Percentiles rank a stretch among this genome's conserved stretches.
Evolutionary conservation across 2,329 filamentous ascomycete genomes (phyloP).

Genomic region (Geoglossum cookeanum): DNA sequence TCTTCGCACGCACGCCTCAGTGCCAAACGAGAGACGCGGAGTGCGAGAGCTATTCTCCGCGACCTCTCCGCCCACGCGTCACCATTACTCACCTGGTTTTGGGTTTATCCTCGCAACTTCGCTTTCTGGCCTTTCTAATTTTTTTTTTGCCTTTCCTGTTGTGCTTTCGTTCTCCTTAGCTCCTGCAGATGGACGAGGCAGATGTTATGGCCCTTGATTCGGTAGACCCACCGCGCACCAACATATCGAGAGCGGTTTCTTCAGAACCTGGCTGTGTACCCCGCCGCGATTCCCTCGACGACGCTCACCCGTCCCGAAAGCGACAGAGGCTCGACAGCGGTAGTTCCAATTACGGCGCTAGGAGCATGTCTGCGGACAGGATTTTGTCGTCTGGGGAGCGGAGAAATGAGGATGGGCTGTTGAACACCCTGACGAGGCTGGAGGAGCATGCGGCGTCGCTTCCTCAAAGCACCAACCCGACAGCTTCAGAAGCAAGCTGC

Average conservation of each 20-base stretch:
- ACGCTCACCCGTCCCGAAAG: constrained; percentile 19
- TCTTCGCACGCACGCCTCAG: background rate
- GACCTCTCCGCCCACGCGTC: background rate
- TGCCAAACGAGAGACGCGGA: background rate
- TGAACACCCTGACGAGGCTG: background rate
- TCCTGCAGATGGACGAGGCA: constrained; percentile 2
- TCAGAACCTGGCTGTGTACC: constrained; percentile 12
- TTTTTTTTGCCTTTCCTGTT: background rate
- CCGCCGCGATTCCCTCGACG: constrained; percentile 14
- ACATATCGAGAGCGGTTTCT: constrained; percentile 4
- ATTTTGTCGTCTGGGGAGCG: background rate
- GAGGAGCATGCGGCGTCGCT: constrained; percentile 1
- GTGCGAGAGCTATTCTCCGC: background rate
- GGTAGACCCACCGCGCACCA: constrained; percentile 8
- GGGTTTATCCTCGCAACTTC: background rate
- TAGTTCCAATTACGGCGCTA: background rate
- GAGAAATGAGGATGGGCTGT: constrained; percentile 1
- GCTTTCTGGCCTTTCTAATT: background rate
- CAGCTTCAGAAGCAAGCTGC: background rate
- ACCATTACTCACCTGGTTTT: background rate
- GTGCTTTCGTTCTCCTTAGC: background rate
- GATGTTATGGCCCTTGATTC: constrained; percentile 13
- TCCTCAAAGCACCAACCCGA: background rate
- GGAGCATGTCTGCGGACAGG: constrained; percentile 1
- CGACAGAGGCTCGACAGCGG: constrained; percentile 16